Evolutionary conservation across 75 land plant species (phyloP).

Genomic region (Selaginella tamariscina): DNA sequence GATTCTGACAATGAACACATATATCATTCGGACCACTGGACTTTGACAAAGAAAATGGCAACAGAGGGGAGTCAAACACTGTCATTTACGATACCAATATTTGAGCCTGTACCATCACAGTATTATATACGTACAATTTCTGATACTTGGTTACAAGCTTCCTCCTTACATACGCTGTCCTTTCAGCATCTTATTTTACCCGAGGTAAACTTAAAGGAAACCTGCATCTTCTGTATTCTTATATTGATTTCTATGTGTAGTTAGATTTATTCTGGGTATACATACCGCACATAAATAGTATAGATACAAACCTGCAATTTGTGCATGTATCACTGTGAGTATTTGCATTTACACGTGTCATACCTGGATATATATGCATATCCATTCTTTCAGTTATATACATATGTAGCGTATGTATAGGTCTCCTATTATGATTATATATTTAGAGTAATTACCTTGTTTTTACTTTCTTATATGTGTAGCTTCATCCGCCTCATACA

Average conservation of each 20-base stretch:
- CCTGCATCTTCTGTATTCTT: no score
- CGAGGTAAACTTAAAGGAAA: conserved; percentile 49
- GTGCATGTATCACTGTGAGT: no score
- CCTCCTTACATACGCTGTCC: conserved; percentile 57
- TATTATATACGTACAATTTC: conserved; percentile 83
- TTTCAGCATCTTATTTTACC: conserved; percentile 81
- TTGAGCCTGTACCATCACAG: conserved; percentile 94
- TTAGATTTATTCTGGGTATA: no score
- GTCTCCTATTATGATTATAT: neutral
- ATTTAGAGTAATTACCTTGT: no score
- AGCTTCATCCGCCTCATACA: conserved; percentile 75
- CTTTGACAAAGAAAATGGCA: conserved; percentile 69
- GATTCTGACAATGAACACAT: conserved; percentile 96
- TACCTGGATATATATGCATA: no score
- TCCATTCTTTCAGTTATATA: no score
- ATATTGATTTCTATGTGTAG: no score
- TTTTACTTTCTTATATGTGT: neutral
- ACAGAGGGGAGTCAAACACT: conserved; percentile 67
- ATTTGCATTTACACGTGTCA: no score
- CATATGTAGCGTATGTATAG: no score
- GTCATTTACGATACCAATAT: conserved; percentile 84
- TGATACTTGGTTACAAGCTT: conserved; percentile 89
- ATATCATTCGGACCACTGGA: conserved; percentile 84
- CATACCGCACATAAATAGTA: no score
- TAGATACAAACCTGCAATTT: no score